phyloP scores from a whole-genome alignment of 768 basidiomycete species.

The Dendrothele bispora region DNA sequence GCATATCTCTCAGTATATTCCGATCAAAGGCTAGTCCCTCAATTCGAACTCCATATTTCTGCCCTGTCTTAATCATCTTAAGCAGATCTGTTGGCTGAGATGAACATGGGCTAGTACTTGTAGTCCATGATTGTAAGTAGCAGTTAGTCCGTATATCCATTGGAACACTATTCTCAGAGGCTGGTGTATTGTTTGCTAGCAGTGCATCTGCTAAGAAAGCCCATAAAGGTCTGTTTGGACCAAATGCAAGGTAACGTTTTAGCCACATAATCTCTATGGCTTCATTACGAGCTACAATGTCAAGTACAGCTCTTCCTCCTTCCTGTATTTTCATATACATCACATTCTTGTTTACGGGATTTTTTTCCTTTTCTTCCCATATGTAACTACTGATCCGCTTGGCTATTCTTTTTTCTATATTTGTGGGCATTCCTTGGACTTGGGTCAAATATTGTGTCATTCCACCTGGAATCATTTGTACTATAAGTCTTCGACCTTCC shows the following conservation, averaged over 20 bases:
- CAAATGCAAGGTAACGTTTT: slow-evolving; percentile 3
- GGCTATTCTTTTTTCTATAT: not conserved
- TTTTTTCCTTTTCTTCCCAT: slow-evolving; percentile 8
- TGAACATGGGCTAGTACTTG: not conserved
- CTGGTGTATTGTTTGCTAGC: not conserved
- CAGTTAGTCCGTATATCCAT: not conserved
- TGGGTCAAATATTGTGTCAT: slow-evolving; percentile 12
- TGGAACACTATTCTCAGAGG: not conserved
- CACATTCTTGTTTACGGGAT: not conserved
- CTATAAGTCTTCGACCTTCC: not conserved
- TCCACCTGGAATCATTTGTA: slow-evolving; percentile 3
- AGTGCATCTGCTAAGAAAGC: not conserved
- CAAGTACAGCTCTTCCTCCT: slow-evolving; percentile 12
- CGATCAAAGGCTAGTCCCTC: not conserved
- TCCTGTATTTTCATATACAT: not conserved
- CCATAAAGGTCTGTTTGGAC: slow-evolving; percentile 4
- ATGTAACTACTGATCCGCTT: too few species aligned
- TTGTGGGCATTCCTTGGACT: slow-evolving; percentile 17
- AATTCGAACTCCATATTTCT: slow-evolving; percentile 9
- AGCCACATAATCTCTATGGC: slow-evolving; percentile 7
- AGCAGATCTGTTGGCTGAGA: too few species aligned
- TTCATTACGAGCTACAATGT: slow-evolving; percentile 11
- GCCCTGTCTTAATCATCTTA: not conserved
- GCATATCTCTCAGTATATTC: slow-evolving; percentile 2
- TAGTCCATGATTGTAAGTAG: slow-evolving; percentile 7